These are phyloP conservation scores for Neoboletus magnificus DNA, from an alignment of 768 basidiomycete genomes.

Conservation along the genomic window DNA sequence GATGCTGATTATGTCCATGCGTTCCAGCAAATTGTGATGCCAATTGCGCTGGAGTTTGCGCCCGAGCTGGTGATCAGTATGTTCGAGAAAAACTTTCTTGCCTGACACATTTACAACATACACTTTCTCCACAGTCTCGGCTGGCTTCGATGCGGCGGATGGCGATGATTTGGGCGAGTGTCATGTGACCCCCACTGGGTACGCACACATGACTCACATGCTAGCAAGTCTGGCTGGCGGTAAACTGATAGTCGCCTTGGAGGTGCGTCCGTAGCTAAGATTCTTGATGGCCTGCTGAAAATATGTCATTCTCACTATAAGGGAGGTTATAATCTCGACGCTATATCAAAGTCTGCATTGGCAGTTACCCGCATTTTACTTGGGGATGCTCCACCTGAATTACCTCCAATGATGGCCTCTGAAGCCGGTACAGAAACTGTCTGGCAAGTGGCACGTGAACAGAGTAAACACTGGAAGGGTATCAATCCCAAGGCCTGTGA, in stretches of 20 bases:
- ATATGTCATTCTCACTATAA: conserved; percentile 28
- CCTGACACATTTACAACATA: neutral
- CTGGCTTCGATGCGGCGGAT: conserved; percentile 94
- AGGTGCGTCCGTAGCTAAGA: conserved; percentile 50
- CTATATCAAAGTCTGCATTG: conserved; percentile 82
- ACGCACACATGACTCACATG: conserved; percentile 99
- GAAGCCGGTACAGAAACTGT: conserved; percentile 87
- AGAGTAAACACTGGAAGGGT: conserved; percentile 89
- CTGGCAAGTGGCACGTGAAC: conserved; percentile 81
- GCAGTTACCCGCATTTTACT: conserved; percentile 88
- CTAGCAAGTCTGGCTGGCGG: conserved; percentile 84
- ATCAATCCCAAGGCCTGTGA: conserved; percentile 81
- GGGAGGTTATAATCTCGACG: conserved; percentile 94
- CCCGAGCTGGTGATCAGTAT: conserved; percentile 94
- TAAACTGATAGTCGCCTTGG: conserved; percentile 87
- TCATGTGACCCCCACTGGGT: conserved; percentile 85
- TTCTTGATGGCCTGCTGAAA: conserved; percentile 1
- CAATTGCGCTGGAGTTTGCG: conserved; percentile 93
- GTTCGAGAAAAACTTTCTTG: conserved; percentile 25
- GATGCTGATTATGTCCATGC: conserved; percentile 97
- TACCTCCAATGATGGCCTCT: conserved; percentile 70
- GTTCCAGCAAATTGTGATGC: conserved; percentile 94
- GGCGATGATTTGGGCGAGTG: conserved; percentile 94
- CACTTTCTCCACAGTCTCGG: conserved; percentile 64
- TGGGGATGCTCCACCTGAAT: conserved; percentile 78